phyloP scores from a whole-genome alignment of 257 asterid genomes.

The Przewalskia tangutica region DNA sequence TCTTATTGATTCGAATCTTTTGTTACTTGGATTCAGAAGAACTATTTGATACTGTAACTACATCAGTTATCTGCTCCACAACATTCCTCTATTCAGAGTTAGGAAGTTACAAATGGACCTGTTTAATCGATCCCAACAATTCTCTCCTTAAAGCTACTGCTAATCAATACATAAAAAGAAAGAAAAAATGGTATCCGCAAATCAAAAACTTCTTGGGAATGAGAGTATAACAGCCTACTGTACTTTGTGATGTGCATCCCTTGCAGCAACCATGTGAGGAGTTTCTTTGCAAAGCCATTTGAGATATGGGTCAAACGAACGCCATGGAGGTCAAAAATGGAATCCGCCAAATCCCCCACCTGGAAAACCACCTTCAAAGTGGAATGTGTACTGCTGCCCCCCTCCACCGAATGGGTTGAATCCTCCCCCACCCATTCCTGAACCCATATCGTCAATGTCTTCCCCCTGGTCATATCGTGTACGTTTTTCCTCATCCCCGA shows the following conservation, averaged over 20 bases:
- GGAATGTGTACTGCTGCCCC: slow-evolving; percentile 72
- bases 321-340: slow-evolving; percentile 32
- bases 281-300: slow-evolving; percentile 4
- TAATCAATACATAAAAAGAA: not conserved
- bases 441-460: slow-evolving; percentile 63
- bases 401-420: slow-evolving; percentile 68
- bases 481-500: slow-evolving; percentile 83
- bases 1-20: not conserved
- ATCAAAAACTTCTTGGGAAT: not conserved
- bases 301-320: not conserved
- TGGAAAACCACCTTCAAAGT: slow-evolving; percentile 80
- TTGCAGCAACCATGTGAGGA: not conserved
- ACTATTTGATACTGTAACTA: not conserved
- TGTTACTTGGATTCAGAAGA: not conserved
- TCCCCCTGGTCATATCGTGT: slow-evolving; percentile 77
- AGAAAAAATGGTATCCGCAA: not conserved
- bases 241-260: not conserved
- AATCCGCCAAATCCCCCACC: slow-evolving; percentile 65
- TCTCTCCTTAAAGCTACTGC: not conserved
- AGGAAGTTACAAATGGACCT: not conserved
- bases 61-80: not conserved
- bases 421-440: slow-evolving; percentile 64
- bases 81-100: not conserved
- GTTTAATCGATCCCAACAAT: not conserved
- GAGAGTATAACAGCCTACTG: not conserved